A percentile compares a stretch with the other conserved stretches of the same genome.
These are phyloP conservation scores for Grammothele lineata DNA, from an alignment of 768 basidiomycete genomes.

Conservation along the genomic window DNA sequence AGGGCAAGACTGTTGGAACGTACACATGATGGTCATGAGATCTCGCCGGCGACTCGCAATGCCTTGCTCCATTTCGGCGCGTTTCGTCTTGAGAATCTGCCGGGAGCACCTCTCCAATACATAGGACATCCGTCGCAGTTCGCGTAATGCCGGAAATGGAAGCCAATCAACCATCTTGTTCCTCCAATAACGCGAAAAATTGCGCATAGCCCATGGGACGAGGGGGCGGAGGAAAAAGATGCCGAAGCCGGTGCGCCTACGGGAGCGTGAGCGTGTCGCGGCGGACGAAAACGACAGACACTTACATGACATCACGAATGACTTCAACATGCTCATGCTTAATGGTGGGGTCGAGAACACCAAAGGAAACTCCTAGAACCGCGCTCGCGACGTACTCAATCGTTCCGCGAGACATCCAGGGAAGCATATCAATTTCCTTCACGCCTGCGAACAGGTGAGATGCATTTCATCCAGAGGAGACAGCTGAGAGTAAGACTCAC, in stretches of 20 bases:
- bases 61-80: conserved; percentile 16
- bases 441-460: conserved; percentile 10
- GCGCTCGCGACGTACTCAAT: conserved; percentile 34
- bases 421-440: conserved; percentile 30
- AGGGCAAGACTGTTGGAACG: conserved; percentile 1
- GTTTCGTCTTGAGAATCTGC: conserved; percentile 28
- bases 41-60: conserved; percentile 23
- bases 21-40: conserved; percentile 39
- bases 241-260: conserved; percentile 25
- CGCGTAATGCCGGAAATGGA: conserved; percentile 25
- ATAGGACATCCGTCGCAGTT: conserved; percentile 24
- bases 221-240: conserved; percentile 30
- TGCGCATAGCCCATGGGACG: conserved; percentile 27
- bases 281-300: no score
- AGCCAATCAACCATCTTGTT: conserved; percentile 31
- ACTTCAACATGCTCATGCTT: conserved; percentile 27
- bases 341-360: conserved; percentile 23
- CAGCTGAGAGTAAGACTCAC: neutral
- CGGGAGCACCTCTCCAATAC: conserved; percentile 29
- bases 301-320: conserved; percentile 30
- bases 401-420: conserved; percentile 30
- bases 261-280: no score
- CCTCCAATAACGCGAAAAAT: conserved; percentile 19
- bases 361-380: conserved; percentile 31
- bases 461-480: no score